Evolutionary conservation across 805 yeast species (phyloP), one percentile per base, ranked within the genome.

Genomic region (Candida coquimbonensis): DNA sequence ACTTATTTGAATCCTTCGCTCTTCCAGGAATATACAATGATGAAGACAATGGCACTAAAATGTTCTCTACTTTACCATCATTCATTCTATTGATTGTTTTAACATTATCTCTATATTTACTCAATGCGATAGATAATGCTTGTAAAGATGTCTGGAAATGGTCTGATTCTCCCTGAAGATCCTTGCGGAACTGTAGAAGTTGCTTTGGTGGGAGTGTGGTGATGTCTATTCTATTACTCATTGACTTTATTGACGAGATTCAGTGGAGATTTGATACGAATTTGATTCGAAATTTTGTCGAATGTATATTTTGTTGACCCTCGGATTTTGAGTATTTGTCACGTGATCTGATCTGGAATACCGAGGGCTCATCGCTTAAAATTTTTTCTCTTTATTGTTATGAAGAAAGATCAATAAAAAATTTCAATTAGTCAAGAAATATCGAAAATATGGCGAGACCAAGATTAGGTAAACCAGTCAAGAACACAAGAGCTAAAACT

Each of bases 11-110:
- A 47, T 83, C 78, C 12, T 73, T 70, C 43, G 87, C 74, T 44
- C 70, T 76, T 2, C 98, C 99, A 5, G 96, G 96, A 26, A 93
- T 83, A 54, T 93, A 93, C 36, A 93, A 68, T 0, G 96, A 87
- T 17, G 89, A 74, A 0, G 98, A 87, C 49, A 95, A 72, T 7
- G 99, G 99, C 1, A 93, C 87, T 51, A 93, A 69, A 19, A 91
- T 62, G 32, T 78, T 75, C 39, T 74, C 67, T 1, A 73, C 67
- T 35, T 74, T 77, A 42, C 63, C 63, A 34, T 68, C 68, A 8
- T 75, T 58, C 48, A 86, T 72, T 35, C 71, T 68, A 45, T 78
- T 77, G 40, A 93, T 81, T 52, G 88, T 83, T 36, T 71, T 70
- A 16, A 81, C 74, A 63, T 97, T 91, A 53, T 90, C 96, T 53